Evolutionary conservation across 441 rosid genomes (phyloP).

Genomic region (Biscutella laevigata): DNA sequence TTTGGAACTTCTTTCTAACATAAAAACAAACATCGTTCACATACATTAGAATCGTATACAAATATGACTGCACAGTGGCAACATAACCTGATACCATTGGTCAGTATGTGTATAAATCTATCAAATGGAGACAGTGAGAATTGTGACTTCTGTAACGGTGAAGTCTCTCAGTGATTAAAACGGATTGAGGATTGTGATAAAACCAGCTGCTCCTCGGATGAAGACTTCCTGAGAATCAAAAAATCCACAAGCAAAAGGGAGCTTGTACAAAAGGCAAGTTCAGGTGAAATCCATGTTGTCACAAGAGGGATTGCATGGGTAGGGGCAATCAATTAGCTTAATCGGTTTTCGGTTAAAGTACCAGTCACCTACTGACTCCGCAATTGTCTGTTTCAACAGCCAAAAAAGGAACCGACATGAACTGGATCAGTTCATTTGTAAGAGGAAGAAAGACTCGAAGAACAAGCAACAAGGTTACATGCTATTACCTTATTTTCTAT

Average conservation of each 20-base stretch:
- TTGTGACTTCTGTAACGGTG: background rate
- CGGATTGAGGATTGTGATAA: background rate
- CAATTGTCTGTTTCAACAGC: slow-evolving; percentile 56
- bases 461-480: background rate
- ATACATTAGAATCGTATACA: background rate
- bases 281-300: slow-evolving; percentile 46
- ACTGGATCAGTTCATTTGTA: slow-evolving; percentile 7
- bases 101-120: background rate
- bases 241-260: background rate
- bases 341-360: slow-evolving; percentile 47
- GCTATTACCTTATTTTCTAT: slow-evolving; percentile 49
- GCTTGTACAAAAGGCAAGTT: slow-evolving; percentile 10
- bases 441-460: slow-evolving; percentile 10
- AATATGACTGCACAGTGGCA: background rate
- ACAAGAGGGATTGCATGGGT: slow-evolving; percentile 91
- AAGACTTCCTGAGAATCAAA: background rate
- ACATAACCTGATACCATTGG: no score
- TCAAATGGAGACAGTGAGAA: background rate
- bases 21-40: background rate
- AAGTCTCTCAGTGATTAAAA: background rate
- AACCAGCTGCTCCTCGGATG: background rate
- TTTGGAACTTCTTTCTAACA: background rate
- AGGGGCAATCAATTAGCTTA: slow-evolving; percentile 74
- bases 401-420: background rate
- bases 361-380: slow-evolving; percentile 87